Conservation (phyloP, 371 early-diverging fungal species). For the Zopfochytrium polystomum region DNA sequence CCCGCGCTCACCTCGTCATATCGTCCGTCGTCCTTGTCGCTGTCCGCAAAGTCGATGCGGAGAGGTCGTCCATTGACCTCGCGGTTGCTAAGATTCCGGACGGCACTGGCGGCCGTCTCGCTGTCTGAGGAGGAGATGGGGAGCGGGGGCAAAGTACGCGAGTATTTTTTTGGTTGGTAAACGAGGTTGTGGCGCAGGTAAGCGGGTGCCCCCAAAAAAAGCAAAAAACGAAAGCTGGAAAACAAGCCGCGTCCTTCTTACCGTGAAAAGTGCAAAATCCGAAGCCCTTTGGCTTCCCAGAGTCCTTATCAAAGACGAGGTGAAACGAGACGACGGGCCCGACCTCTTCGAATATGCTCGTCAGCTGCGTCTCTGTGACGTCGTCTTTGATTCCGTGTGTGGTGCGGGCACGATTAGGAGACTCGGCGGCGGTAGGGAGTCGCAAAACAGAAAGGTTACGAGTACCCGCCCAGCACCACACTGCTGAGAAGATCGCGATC, state of each 20-base stretch:
- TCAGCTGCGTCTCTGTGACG: slow-evolving; percentile 82
- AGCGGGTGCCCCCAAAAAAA: no score
- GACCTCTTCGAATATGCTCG: slow-evolving; percentile 84
- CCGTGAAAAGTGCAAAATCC: slow-evolving; percentile 86
- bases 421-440: no score
- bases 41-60: slow-evolving; percentile 81
- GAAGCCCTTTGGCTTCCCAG: slow-evolving; percentile 87
- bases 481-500: background rate
- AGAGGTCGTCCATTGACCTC: slow-evolving; percentile 78
- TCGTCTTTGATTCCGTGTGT: slow-evolving; percentile 50
- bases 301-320: slow-evolving; percentile 80
- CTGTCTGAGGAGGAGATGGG: slow-evolving; percentile 49
- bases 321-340: slow-evolving; percentile 76
- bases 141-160: background rate
- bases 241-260: slow-evolving; percentile 23
- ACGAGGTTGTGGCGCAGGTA: no score
- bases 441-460: background rate
- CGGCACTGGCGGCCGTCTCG: slow-evolving; percentile 78
- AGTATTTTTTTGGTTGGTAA: background rate
- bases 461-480: background rate
- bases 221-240: slow-evolving; percentile 3
- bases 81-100: slow-evolving; percentile 75
- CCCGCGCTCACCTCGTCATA: slow-evolving; percentile 5
- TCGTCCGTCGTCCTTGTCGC: slow-evolving; percentile 46
- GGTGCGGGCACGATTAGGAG: background rate